Conservation (phyloP, 2,329 filamentous ascomycete genomes). For the Fusarium sp. region DNA sequence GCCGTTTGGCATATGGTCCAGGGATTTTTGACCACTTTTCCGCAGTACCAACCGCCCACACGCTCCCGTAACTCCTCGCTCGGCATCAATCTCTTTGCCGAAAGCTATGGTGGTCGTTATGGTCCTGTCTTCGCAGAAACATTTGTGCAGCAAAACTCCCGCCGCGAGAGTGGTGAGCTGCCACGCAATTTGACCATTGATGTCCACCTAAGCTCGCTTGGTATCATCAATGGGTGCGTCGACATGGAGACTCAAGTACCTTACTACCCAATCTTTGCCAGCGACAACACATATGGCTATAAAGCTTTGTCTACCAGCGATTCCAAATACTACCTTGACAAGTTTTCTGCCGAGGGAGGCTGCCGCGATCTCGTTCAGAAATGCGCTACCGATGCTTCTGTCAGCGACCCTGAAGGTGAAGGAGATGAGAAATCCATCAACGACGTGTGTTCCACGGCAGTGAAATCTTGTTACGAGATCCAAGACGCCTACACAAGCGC, state of each 20-base stretch:
- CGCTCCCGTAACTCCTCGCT: constrained; percentile 59
- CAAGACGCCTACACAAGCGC: constrained; percentile 68
- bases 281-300: constrained; percentile 76
- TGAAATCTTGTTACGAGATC: constrained; percentile 61
- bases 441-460: constrained; percentile 66
- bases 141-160: constrained; percentile 72
- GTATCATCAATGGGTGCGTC: constrained; percentile 79
- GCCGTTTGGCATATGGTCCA: constrained; percentile 76
- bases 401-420: constrained; percentile 57
- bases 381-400: constrained; percentile 62
- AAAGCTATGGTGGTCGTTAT: constrained; percentile 79
- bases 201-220: constrained; percentile 72
- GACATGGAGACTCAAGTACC: constrained; percentile 73
- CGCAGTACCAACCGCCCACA: constrained; percentile 65
- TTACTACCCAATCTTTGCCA: constrained; percentile 68
- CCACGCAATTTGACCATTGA: constrained; percentile 66
- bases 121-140: constrained; percentile 73
- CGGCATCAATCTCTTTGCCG: constrained; percentile 75
- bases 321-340: constrained; percentile 60
- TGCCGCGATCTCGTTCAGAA: constrained; percentile 66
- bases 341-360: constrained; percentile 55
- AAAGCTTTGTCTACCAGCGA: constrained; percentile 66
- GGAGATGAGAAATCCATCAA: constrained; percentile 58
- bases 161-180: constrained; percentile 64
- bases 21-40: constrained; percentile 70